These are phyloP conservation scores for Termitomyces sp. DNA, from an alignment of 768 basidiomycete species.

Conservation along the genomic window DNA sequence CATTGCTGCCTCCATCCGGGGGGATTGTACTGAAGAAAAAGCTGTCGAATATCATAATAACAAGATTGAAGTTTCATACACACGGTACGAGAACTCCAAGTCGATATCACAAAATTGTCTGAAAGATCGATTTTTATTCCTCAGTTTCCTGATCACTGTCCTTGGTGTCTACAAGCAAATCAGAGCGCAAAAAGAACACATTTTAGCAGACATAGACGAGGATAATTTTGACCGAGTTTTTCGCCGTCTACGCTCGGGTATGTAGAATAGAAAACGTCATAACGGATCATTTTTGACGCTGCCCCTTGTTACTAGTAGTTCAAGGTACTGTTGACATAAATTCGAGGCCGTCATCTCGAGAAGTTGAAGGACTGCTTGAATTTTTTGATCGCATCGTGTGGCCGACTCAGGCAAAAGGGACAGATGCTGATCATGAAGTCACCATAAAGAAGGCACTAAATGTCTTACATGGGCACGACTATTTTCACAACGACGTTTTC, in stretches of 20 bases:
- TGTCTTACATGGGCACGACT: not conserved
- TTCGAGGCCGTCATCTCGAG: conserved; percentile 36
- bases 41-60: conserved; percentile 22
- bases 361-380: conserved; percentile 39
- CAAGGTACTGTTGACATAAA: conserved; percentile 50
- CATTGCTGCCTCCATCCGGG: conserved; percentile 19
- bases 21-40: conserved; percentile 16
- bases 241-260: conserved; percentile 23
- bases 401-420: conserved; percentile 18
- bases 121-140: conserved; percentile 7
- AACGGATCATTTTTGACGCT: not conserved
- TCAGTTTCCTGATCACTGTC: conserved; percentile 22
- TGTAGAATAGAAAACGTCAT: not conserved
- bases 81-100: conserved; percentile 14
- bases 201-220: conserved; percentile 30
- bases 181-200: conserved; percentile 23
- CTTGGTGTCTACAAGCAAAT: conserved; percentile 39
- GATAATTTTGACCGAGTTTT: conserved; percentile 38
- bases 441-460: not conserved
- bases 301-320: conserved; percentile 29
- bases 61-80: conserved; percentile 21
- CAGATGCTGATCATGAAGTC: not conserved
- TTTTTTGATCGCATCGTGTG: conserved; percentile 21
- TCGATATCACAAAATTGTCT: not conserved
- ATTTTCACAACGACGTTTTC: not conserved